Evolutionary conservation across 148 eudicot genomes (phyloP), one percentile per base, ranked within the genome.

Genomic region (Polygonum aviculare): DNA sequence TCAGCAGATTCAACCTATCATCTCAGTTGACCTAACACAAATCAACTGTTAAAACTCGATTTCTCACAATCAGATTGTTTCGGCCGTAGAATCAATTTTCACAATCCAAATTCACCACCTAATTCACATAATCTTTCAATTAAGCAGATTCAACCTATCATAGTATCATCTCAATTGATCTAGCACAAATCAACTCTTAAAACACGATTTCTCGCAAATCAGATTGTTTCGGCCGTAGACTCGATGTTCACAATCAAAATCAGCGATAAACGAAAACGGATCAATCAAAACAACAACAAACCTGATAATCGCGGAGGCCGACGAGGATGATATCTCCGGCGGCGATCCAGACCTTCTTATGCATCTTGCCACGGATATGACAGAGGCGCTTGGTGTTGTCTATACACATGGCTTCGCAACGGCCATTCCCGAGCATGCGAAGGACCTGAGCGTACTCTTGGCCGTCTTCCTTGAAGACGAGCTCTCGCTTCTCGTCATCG

Each of bases 321-420:
- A 93, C 91, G 12, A 93, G 92, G 70, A 93, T 83, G 38, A 93
- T 93, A 72, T 93, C 96, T 18, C 96, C 96, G 19, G 93, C 98
- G 18, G 91, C 93, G 50, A 93, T 93, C 98, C 98, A 93, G 14
- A 93, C 96, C 81, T 93, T 93, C 83, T 93, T 93, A 70, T 93
- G 98, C 98, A 93, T 93, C 90, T 93, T 93, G 5, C 98, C 98
- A 31, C 98, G 88, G 55, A 93, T 93, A 40, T 93, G 98, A 51
- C 92, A 90, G 70, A 93, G 88, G 18, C 98, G 84, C 77, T 89
- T 89, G 10, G 83, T 80, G 49, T 88, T 87, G 78, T 93, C 96
- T 74, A 93, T 89, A 60, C 98, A 93, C 84, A 70, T 84, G 15
- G 98, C 93, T 44, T 93, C 94, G 40, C 89, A 90, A 0, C 96